Percentiles rank a stretch among this genome's conserved stretches.
Conservation (phyloP, 2,329 filamentous ascomycete genomes). For the Ramularia endophylla region DNA sequence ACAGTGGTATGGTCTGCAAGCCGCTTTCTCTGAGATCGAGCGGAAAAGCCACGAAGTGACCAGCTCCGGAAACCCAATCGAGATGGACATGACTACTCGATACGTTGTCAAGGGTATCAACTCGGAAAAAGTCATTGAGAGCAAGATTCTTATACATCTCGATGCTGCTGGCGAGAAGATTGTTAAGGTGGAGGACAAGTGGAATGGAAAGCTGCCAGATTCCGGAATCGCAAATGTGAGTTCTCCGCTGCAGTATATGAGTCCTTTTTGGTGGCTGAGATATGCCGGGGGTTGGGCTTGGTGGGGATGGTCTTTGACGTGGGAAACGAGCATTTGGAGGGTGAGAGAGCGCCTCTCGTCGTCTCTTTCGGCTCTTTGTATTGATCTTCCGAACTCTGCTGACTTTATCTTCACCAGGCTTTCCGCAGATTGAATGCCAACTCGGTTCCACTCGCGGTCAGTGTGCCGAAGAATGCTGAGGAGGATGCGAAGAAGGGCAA, state of each 20-base stretch:
- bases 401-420: conserved; percentile 35
- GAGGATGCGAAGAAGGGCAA: conserved; percentile 48
- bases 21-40: conserved; percentile 54
- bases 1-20: conserved; percentile 55
- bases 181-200: conserved; percentile 49
- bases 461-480: conserved; percentile 48
- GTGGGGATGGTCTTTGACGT: conserved; percentile 35
- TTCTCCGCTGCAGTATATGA: conserved; percentile 29
- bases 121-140: conserved; percentile 46
- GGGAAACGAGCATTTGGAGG: conserved; percentile 37
- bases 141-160: conserved; percentile 42
- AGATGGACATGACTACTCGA: conserved; percentile 47
- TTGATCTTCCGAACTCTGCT: conserved; percentile 20
- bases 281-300: conserved; percentile 35
- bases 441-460: conserved; percentile 46
- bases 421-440: conserved; percentile 49
- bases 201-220: conserved; percentile 50
- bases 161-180: conserved; percentile 41
- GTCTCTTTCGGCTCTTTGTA: no score
- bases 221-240: conserved; percentile 47
- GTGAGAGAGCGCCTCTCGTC: conserved; percentile 27
- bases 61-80: conserved; percentile 53
- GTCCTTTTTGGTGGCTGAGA: conserved; percentile 34
- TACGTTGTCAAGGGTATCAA: conserved; percentile 51
- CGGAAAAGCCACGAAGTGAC: conserved; percentile 51